Conservation (phyloP, 2,329 filamentous ascomycete genomes). For the Fusarium verticillioides region DNA sequence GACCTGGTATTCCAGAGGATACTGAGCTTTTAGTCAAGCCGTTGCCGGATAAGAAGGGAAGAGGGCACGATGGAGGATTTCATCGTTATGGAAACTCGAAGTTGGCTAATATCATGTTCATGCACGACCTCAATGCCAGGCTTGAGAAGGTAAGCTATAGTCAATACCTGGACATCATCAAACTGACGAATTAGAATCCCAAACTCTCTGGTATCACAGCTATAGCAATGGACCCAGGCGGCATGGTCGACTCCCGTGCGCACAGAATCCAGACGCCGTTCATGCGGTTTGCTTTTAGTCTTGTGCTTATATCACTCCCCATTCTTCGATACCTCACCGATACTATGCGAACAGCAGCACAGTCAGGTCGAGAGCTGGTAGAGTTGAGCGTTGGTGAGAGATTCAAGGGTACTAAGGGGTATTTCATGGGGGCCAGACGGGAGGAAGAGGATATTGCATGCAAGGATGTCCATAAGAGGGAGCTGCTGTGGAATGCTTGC, state of each 20-base stretch:
- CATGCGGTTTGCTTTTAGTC: neutral
- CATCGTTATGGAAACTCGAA: conserved; percentile 39
- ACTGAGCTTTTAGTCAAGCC: conserved; percentile 15
- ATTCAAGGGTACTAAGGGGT: conserved; percentile 9
- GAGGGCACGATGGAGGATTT: conserved; percentile 37
- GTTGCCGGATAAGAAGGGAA: neutral
- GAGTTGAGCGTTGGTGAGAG: conserved; percentile 21
- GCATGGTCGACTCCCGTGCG: conserved; percentile 37
- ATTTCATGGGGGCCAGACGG: conserved; percentile 4
- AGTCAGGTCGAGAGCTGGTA: conserved; percentile 27
- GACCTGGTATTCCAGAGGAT: conserved; percentile 20
- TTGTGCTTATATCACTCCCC: neutral
- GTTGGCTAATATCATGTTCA: conserved; percentile 41
- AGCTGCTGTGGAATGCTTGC: conserved; percentile 27
- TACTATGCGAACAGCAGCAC: conserved; percentile 15
- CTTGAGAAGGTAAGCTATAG: conserved; percentile 10
- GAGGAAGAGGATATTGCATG: conserved; percentile 1
- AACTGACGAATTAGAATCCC: conserved; percentile 16
- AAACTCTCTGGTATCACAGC: conserved; percentile 35
- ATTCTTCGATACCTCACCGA: conserved; percentile 12
- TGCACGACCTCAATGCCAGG: conserved; percentile 38
- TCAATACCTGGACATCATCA: fast-evolving
- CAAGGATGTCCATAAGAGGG: neutral
- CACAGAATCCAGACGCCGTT: conserved; percentile 20
- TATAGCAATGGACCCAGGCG: conserved; percentile 39